A percentile compares a stretch with the other conserved stretches of the same genome.
These are phyloP conservation scores for Diversispora epigaea DNA, from an alignment of 192 early-diverging fungal genomes.

Conservation along the genomic window DNA sequence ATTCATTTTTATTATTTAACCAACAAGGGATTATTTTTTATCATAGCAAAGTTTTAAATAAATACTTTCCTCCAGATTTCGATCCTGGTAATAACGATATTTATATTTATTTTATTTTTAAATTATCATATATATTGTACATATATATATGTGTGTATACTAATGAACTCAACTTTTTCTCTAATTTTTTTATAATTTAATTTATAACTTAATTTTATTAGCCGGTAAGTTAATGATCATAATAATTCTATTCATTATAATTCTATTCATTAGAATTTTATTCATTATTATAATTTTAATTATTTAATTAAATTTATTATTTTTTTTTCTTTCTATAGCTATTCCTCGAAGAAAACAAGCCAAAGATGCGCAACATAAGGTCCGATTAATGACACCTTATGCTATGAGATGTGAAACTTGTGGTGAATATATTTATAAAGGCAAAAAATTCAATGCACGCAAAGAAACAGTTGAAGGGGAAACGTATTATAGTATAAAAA, in stretches of 20 bases:
- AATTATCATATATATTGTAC: background rate
- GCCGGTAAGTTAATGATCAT: background rate
- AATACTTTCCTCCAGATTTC: slow-evolving; percentile 96
- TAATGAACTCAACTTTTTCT: background rate
- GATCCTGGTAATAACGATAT: slow-evolving; percentile 72
- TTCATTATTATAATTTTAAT: background rate
- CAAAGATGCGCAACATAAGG: slow-evolving; percentile 88
- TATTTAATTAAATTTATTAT: background rate
- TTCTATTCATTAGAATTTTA: too few relatives aligned
- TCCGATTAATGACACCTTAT: slow-evolving; percentile 97
- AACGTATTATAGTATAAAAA: slow-evolving; percentile 71
- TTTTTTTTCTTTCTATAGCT: slow-evolving; percentile 13
- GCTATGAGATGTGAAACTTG: slow-evolving; percentile 97
- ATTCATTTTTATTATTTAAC: background rate
- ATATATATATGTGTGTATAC: background rate
- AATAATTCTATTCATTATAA: too few relatives aligned
- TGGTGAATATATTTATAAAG: slow-evolving; percentile 96
- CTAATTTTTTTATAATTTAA: too few relatives aligned
- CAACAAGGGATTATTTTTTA: background rate
- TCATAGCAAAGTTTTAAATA: slow-evolving; percentile 88
- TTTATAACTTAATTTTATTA: background rate
- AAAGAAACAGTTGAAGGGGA: slow-evolving; percentile 83
- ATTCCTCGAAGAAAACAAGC: slow-evolving; percentile 78
- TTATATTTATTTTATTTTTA: slow-evolving; percentile 6
- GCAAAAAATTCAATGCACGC: slow-evolving; percentile 97